A percentile compares a stretch with the other conserved stretches of the same genome.
phyloP scores from a whole-genome alignment of 2,329 filamentous ascomycete genomes.

The Aspergillus transmontanensis region DNA sequence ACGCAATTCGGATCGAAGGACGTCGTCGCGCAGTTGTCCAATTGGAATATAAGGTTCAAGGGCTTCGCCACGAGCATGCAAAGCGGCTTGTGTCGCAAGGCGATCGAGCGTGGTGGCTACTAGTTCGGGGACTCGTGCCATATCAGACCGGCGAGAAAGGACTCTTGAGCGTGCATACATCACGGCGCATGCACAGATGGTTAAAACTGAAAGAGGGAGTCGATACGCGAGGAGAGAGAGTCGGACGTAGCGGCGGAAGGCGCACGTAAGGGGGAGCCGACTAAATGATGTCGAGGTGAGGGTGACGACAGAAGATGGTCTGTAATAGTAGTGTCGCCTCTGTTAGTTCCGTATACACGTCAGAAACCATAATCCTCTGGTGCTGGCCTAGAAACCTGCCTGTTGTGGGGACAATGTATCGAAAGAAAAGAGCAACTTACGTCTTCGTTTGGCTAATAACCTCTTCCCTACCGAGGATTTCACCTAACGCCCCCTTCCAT shows the following conservation, averaged over 20 bases:
- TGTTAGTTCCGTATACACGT: constrained; percentile 75
- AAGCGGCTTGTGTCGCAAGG: constrained; percentile 78
- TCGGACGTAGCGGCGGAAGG: constrained; percentile 50
- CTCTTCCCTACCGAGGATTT: constrained; percentile 60
- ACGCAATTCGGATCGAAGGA: constrained; percentile 79
- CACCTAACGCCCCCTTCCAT: constrained; percentile 54
- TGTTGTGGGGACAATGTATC: constrained; percentile 19
- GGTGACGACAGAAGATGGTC: constrained; percentile 67
- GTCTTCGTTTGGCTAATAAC: constrained; percentile 57
- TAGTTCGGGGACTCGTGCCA: constrained; percentile 75
- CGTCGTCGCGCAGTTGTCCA: constrained; percentile 87
- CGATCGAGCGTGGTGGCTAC: constrained; percentile 83
- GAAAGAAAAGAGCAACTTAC: constrained; percentile 51
- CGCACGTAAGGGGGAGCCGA: constrained; percentile 74
- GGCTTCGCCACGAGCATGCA: constrained; percentile 67
- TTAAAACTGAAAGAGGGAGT: constrained; percentile 53
- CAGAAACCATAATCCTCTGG: constrained; percentile 45
- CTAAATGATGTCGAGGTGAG: constrained; percentile 89
- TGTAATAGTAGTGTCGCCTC: constrained; percentile 72
- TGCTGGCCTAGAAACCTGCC: constrained; percentile 4
- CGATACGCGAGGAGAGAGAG: constrained; percentile 53
- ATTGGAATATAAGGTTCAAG: constrained; percentile 82
- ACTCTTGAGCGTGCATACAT: constrained; percentile 68
- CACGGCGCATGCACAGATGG: constrained; percentile 48
- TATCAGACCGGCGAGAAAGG: constrained; percentile 64